phyloP scores from a whole-genome alignment of 345 rosid species.

The Populus tremula region DNA sequence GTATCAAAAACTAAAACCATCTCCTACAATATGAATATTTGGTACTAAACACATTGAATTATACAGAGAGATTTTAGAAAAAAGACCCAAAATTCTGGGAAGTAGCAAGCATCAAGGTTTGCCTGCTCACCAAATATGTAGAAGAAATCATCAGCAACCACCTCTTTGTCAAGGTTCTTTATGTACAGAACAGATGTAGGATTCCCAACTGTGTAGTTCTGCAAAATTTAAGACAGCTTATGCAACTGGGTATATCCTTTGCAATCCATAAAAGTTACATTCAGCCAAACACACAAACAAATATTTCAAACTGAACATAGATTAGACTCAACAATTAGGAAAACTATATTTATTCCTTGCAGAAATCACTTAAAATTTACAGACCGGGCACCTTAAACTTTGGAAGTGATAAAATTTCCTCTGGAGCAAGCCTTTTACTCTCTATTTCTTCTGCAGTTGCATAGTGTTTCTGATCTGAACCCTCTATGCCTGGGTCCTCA shows the following conservation, averaged over 20 bases:
- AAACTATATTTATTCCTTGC: background rate
- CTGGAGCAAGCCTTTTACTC: conserved; percentile 72
- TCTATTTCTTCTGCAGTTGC: conserved; percentile 62
- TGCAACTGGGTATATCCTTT: background rate
- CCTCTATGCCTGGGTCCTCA: conserved; percentile 43
- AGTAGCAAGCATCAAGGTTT: background rate
- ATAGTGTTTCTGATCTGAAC: conserved; percentile 39
- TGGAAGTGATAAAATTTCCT: conserved; percentile 85
- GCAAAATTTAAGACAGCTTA: conserved; percentile 33
- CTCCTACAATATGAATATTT: background rate
- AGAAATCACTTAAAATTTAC: conserved; percentile 3
- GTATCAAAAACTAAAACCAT: background rate
- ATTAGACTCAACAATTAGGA: background rate
- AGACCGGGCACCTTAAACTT: conserved; percentile 67
- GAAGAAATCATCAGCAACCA: conserved; percentile 69
- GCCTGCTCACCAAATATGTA: conserved; percentile 70
- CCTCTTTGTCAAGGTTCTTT: conserved; percentile 90
- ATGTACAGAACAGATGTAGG: conserved; percentile 78
- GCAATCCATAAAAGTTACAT: background rate
- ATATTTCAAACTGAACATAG: background rate
- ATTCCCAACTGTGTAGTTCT: conserved; percentile 84
- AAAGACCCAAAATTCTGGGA: background rate
- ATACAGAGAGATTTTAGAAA: background rate
- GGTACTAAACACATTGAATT: too few species aligned
- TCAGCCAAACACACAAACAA: background rate